These are phyloP conservation scores for Elsinoe fawcettii DNA, from an alignment of 2,329 filamentous ascomycete genomes.

Conservation along the genomic window DNA sequence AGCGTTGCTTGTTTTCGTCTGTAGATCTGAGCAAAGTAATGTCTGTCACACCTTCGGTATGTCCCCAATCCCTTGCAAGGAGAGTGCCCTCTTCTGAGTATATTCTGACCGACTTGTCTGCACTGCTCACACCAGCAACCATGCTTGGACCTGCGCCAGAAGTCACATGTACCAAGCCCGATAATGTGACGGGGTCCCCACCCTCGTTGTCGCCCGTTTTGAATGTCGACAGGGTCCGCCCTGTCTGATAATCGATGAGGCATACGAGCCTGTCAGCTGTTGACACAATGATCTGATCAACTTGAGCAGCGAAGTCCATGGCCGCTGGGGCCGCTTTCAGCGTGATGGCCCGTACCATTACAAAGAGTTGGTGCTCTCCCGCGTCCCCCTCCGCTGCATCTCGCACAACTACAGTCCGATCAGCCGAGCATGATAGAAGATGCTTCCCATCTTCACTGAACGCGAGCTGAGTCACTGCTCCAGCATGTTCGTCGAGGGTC, in stretches of 20 bases:
- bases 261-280: slow-evolving; percentile 56
- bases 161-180: slow-evolving; percentile 60
- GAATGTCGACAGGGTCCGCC: slow-evolving; percentile 64
- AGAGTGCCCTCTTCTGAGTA: slow-evolving; percentile 77
- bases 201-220: slow-evolving; percentile 75
- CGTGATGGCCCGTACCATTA: slow-evolving; percentile 68
- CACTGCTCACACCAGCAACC: slow-evolving; percentile 82
- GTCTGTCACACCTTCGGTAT: slow-evolving; percentile 88
- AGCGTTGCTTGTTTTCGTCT: slow-evolving; percentile 35
- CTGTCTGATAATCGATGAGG: slow-evolving; percentile 48
- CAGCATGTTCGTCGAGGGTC: slow-evolving; percentile 84
- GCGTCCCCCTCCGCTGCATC: slow-evolving; percentile 67
- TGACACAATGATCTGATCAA: slow-evolving; percentile 49
- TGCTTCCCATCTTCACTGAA: slow-evolving; percentile 60
- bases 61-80: slow-evolving; percentile 84
- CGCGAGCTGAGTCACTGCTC: slow-evolving; percentile 70
- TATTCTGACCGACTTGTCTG: slow-evolving; percentile 87
- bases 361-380: slow-evolving; percentile 56
- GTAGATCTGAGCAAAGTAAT: slow-evolving; percentile 50
- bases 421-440: slow-evolving; percentile 78
- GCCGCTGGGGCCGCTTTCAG: slow-evolving; percentile 82
- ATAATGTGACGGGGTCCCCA: slow-evolving; percentile 73
- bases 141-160: slow-evolving; percentile 54
- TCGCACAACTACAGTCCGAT: slow-evolving; percentile 77
- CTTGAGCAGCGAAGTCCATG: slow-evolving; percentile 62